Evolutionary conservation across 192 early-diverging fungal genomes (phyloP), one percentile per base, ranked within the genome.

Genomic region (Backusella macrospora): DNA sequence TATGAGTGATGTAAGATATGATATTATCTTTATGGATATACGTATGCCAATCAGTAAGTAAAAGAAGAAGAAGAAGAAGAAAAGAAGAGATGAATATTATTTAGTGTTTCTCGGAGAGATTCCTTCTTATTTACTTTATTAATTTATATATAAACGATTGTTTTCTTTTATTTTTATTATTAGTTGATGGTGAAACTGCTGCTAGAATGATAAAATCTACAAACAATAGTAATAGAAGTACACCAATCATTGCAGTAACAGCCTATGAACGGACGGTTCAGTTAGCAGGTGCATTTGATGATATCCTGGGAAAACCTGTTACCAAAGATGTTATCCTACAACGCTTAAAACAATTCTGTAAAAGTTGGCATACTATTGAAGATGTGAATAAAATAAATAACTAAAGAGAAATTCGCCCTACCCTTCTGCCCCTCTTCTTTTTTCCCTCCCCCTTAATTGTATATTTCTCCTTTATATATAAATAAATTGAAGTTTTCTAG

Each of bases 121-220:
- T 34, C 2, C 0, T 34, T 34, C 2, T 34, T 34, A 34, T 37
- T 68, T n/a, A n/a, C n/a, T 8, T 45, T 68, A 21, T 45, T 68
- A 21, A 23, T 18, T 64, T 37, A 34, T 44, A 46, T n/a, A 78
- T 18, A 62, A 39, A 66, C 2, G 29, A 34, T 34, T 1, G 0
- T 34, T 34, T 2, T 34, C 2, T 62, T 62, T 8, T 14, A 64
- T 34, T 34, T 38, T 2, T n/a, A 38, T 38, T 45, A 13, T 46
- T 85, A 92, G 96, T 98, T 76, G 94, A 95, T 79, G 96, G 95
- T 45, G 94, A 96, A 68, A 89, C 89, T 34, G 96, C 95, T 2
- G 89, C 96, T 3, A 88, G 94, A 39, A 97, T 98, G 96, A 95
- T 98, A 73, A 96, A 96, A 82, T 92, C 93, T 6, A 95, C 94